phyloP scores from a whole-genome alignment of 495 filamentous ascomycete genomes.

The Clavariopsis aquatica region DNA sequence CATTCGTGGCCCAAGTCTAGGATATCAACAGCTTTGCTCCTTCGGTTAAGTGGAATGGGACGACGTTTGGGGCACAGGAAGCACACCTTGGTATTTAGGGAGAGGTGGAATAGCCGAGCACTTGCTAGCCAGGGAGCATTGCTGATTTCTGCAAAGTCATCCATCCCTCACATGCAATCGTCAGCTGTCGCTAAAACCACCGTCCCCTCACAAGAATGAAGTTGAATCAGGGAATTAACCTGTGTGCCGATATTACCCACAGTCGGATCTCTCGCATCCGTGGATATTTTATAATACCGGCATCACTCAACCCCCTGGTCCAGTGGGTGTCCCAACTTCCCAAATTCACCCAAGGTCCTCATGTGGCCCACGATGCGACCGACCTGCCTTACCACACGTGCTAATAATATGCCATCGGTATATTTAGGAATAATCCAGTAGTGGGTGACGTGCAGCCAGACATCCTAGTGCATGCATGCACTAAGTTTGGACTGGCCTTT shows the following conservation, averaged over 20 bases:
- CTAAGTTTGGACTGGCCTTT: not conserved
- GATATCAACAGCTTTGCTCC: not conserved
- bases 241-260: not conserved
- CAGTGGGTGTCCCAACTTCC: not conserved
- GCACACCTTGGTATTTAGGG: no score
- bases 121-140: not conserved
- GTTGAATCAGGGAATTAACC: not conserved
- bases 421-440: not conserved
- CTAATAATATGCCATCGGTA: slow-evolving; percentile 2
- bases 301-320: slow-evolving; percentile 5
- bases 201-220: not conserved
- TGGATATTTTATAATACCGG: not conserved
- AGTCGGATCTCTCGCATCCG: not conserved
- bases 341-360: not conserved
- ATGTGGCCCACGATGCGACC: not conserved
- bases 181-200: not conserved
- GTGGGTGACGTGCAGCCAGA: not conserved
- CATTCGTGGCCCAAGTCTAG: slow-evolving; percentile 22
- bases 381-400: not conserved
- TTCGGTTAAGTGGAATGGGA: not conserved
- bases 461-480: not conserved
- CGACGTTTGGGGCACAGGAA: no score
- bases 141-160: not conserved
- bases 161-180: not conserved
- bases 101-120: not conserved